Base-by-base conservation (phyloP, 176 grass and related monocot species). In the Secale cereale region DNA sequence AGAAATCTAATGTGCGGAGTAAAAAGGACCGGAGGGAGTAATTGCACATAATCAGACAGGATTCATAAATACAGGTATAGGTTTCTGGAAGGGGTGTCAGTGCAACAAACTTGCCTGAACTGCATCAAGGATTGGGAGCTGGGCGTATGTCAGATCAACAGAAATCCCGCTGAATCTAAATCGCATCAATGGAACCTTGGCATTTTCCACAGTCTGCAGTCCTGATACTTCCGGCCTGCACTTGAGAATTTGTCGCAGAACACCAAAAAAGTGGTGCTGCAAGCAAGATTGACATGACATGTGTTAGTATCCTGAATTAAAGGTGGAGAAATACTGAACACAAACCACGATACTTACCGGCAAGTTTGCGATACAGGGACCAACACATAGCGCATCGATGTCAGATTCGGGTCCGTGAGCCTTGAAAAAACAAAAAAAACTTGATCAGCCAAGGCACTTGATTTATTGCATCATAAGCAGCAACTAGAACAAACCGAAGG, bases 351-450 rank as follows among this genome's bases (percentile, higher is more conserved):
- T 11, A 81, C 63, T 26, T 65, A 92, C 92, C 71, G 83, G 74
- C 82, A 94, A 40, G 41, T 74, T 86, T 45, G 90, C 69, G 40
- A 90, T 88, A 67, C 86, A 80, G 36, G 92, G 92, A 32, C 87
- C 87, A 81, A 89, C 54, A 78, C 92, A 94, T 74, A 94, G 82
- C 12, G 87, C 82, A 69, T 92, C 92, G 66, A 94, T 92, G 75
- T 94, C 92, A 60, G 92, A 94, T 77, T 90, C 90, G 78, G 89
- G 85, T 87, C 90, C 90, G 80, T 94, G 87, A 78, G 81, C 92
- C 92, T 94, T 80, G 52, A 87, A 67, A n/a, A 74, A 29, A 48
- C 35, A 41, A 29, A 71, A 19, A 19, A 52, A 29, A 50, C 4
- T 20, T 31, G 27, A 28, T 76, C 79, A 78, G 8, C 12, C 22